Evolutionary conservation across 805 yeast species (phyloP).

Genomic region (Candida yuanshanica): DNA sequence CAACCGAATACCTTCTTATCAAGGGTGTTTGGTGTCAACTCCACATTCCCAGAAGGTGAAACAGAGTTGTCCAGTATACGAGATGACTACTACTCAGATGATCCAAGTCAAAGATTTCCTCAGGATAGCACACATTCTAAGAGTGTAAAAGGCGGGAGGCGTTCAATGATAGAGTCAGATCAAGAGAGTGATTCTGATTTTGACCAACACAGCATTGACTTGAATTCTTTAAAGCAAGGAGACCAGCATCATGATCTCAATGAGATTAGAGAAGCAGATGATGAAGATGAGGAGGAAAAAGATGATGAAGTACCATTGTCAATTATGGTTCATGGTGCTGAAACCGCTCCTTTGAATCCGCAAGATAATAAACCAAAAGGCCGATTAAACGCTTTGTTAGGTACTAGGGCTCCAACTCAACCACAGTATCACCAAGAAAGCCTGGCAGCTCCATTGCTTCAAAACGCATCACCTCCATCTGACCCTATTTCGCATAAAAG

Average conservation of each 20-base stretch:
- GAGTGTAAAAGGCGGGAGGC: slow-evolving; percentile 4
- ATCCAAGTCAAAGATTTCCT: slow-evolving; percentile 4
- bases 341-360: neutral
- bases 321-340: slow-evolving; percentile 10
- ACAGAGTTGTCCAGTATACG: slow-evolving; percentile 18
- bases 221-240: neutral
- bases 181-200: slow-evolving; percentile 3
- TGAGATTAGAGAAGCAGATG: slow-evolving; percentile 17
- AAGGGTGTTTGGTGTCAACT: slow-evolving; percentile 50
- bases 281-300: slow-evolving; percentile 21
- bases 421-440: neutral
- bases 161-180: slow-evolving; percentile 23
- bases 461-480: neutral
- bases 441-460: neutral
- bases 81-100: slow-evolving; percentile 10
- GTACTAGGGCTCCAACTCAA: neutral
- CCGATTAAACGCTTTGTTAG: neutral
- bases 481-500: slow-evolving; percentile 12
- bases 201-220: neutral
- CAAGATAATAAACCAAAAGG: neutral
- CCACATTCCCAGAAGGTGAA: slow-evolving; percentile 21
- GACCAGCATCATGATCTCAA: slow-evolving; percentile 2
- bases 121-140: neutral
- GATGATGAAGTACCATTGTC: slow-evolving; percentile 15
- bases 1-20: slow-evolving; percentile 51